Conservation (phyloP, 2,329 filamentous ascomycete genomes). For the Zymoseptoria passerinii region DNA sequence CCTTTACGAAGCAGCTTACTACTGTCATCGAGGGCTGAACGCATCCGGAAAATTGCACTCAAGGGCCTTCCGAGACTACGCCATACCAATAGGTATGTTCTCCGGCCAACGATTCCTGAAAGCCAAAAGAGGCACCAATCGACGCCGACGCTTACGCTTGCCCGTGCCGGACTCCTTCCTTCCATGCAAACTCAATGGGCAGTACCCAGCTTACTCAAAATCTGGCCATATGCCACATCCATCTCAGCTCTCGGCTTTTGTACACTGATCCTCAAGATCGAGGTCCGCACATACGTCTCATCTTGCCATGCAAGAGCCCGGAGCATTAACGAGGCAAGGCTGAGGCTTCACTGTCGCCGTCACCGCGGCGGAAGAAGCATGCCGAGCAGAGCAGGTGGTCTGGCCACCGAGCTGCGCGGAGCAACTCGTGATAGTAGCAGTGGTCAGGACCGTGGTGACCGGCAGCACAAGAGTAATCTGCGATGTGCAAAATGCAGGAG, state of each 20-base stretch:
- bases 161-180: too few species aligned
- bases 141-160: too few species aligned
- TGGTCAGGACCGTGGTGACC: constrained; percentile 17
- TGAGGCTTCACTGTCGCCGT: neutral
- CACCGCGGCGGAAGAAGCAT: neutral
- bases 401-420: neutral
- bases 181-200: too few species aligned
- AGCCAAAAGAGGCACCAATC: neutral
- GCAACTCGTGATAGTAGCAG: constrained; percentile 21
- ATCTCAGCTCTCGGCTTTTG: too few species aligned
- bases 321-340: too few species aligned
- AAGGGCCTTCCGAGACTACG: neutral
- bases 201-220: too few species aligned
- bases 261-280: too few species aligned
- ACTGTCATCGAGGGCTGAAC: constrained; percentile 16
- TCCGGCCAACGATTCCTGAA: neutral
- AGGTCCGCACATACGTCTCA: too few species aligned
- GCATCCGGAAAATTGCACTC: neutral
- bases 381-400: too few species aligned
- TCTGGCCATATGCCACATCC: too few species aligned
- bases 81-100: neutral
- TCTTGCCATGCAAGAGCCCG: too few species aligned
- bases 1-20: constrained; percentile 41
- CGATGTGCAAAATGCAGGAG: constrained; percentile 4
- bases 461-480: constrained; percentile 10